phyloP scores from a whole-genome alignment of 1,284 basidiomycete species.

The Neonothopanus nambi region DNA sequence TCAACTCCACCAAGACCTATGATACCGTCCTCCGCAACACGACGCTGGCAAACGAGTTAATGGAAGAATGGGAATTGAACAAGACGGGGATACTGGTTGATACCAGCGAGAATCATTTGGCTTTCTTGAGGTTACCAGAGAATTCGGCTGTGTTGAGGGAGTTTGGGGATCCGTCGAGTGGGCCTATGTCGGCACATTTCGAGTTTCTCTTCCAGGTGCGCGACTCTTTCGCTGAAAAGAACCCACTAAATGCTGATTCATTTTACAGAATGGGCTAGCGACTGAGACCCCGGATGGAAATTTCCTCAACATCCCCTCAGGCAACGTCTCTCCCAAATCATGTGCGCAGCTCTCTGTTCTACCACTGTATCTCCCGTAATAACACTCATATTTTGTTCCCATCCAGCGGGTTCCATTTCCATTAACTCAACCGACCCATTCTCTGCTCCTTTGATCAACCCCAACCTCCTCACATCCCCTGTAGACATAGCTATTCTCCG shows the following conservation, averaged over 20 bases:
- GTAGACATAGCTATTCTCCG: constrained; percentile 19
- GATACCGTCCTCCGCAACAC: constrained; percentile 26
- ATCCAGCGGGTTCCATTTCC: constrained; percentile 18
- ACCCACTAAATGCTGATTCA: not conserved
- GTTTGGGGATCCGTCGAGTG: constrained; percentile 36
- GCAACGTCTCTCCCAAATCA: constrained; percentile 5
- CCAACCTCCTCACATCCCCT: constrained; percentile 15
- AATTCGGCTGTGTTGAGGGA: constrained; percentile 30
- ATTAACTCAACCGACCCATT: constrained; percentile 19
- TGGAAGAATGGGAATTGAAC: constrained; percentile 29
- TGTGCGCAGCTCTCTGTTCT: not conserved
- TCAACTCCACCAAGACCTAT: constrained; percentile 28
- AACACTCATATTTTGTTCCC: not conserved
- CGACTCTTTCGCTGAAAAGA: not conserved
- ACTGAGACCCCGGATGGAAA: not conserved
- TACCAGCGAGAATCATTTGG: constrained; percentile 22
- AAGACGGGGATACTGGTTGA: constrained; percentile 26
- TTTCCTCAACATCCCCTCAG: constrained; percentile 2
- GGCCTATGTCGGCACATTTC: constrained; percentile 31
- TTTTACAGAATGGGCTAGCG: constrained; percentile 6
- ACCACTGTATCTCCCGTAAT: constrained; percentile 6
- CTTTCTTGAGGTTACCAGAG: constrained; percentile 31
- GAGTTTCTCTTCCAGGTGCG: constrained; percentile 30
- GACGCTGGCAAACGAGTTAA: constrained; percentile 17
- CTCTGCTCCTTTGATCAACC: constrained; percentile 17